A percentile compares a stretch with the other conserved stretches of the same genome.
Conservation (phyloP, 169 alveolate genomes). For the Theileria equi region DNA sequence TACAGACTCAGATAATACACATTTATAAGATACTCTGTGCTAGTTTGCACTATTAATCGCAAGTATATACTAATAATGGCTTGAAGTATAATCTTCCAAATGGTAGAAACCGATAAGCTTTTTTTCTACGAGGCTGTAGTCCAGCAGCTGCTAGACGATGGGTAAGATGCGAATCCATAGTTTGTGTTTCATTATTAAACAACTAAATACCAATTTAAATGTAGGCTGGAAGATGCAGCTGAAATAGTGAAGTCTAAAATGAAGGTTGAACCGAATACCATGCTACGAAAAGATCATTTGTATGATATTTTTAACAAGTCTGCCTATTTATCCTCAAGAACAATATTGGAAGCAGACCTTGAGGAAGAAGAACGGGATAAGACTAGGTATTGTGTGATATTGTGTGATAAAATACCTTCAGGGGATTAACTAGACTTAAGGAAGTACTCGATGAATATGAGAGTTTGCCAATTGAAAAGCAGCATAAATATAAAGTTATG, state of each 20-base stretch:
- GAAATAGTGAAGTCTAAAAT: constrained; percentile 8
- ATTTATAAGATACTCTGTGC: too few relatives aligned
- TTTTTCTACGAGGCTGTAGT: constrained; percentile 60
- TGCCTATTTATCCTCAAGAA: constrained; percentile 57
- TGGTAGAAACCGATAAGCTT: constrained; percentile 51
- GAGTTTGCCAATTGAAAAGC: background rate
- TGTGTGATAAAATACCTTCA: background rate
- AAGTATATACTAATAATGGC: too few relatives aligned
- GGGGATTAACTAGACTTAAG: constrained; percentile 12
- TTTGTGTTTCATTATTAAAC: background rate
- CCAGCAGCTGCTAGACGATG: constrained; percentile 65
- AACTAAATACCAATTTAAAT: background rate
- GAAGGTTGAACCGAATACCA: constrained; percentile 52
- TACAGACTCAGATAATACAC: too few relatives aligned
- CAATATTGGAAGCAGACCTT: constrained; percentile 13
- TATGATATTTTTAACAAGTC: constrained; percentile 45
- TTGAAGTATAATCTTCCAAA: too few relatives aligned
- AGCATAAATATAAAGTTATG: constrained; percentile 13
- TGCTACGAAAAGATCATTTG: constrained; percentile 56
- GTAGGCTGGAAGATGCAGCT: constrained; percentile 51
- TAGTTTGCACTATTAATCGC: too few relatives aligned
- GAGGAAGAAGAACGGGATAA: constrained; percentile 8
- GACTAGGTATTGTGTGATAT: constrained; percentile 1
- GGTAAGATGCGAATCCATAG: too few relatives aligned
- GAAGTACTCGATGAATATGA: constrained; percentile 17